These are phyloP conservation scores for Bryum argenteum DNA, from an alignment of 225 moss, liverwort and hornwort genomes.

Conservation along the genomic window DNA sequence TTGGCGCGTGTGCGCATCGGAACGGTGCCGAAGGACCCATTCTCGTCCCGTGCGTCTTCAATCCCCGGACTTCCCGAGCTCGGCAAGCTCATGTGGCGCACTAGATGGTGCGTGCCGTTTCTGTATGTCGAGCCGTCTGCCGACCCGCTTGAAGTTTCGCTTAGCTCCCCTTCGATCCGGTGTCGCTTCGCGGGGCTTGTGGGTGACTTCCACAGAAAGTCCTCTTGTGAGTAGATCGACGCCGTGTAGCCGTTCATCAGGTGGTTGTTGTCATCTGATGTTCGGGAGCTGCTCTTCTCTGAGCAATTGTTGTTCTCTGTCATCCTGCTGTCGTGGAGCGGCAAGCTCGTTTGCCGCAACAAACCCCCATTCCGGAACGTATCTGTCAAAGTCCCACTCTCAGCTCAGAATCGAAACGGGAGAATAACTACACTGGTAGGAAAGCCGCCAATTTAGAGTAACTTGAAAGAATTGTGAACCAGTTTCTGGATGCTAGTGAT, in stretches of 20 bases:
- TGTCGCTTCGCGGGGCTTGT: conserved; percentile 57
- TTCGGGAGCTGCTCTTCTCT: conserved; percentile 53
- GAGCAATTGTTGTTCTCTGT: conserved; percentile 38
- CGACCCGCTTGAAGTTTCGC: conserved; percentile 58
- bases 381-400: conserved; percentile 21
- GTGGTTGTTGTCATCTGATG: conserved; percentile 48
- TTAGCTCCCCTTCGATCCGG: conserved; percentile 45
- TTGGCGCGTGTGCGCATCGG: conserved; percentile 66
- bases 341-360: conserved; percentile 43
- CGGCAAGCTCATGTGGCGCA: conserved; percentile 55
- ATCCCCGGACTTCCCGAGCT: background rate
- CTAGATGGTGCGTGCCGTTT: conserved; percentile 28
- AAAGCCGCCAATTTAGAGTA: too few species aligned
- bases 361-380: conserved; percentile 27
- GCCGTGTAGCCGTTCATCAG: conserved; percentile 47
- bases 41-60: background rate
- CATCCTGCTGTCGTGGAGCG: conserved; percentile 39
- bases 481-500: too few species aligned
- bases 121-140: conserved; percentile 47
- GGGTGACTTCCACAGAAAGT: conserved; percentile 55
- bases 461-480: too few species aligned
- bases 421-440: too few species aligned
- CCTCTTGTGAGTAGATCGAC: conserved; percentile 58
- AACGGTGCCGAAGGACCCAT: conserved; percentile 35
- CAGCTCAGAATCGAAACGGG: too few species aligned